Base-by-base conservation (phyloP, 1,139 yeast genomes). In the Eremothecium coryli region DNA sequence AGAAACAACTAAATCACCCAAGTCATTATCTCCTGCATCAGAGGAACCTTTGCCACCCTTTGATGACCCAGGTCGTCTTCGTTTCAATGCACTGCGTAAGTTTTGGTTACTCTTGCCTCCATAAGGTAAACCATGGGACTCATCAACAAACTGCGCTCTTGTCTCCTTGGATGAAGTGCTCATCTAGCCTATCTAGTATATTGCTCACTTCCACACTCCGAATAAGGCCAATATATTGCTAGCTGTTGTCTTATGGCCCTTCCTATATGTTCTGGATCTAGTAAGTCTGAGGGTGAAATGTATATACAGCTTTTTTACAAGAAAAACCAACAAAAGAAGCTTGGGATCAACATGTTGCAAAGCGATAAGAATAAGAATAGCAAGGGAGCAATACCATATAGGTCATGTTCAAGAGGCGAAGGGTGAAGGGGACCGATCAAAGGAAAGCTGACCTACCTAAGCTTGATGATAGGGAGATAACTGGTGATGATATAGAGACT, bases 331-430 rank as follows among this genome's bases (percentile, higher is more conserved):
- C n/a, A n/a, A n/a, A n/a, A n/a, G n/a, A n/a, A n/a, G n/a, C n/a
- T n/a, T n/a, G n/a, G n/a, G n/a, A n/a, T n/a, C n/a, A n/a, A n/a
- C n/a, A n/a, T n/a, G n/a, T n/a, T n/a, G n/a, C n/a, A n/a, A n/a
- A n/a, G n/a, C n/a, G n/a, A n/a, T n/a, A n/a, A n/a, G n/a, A n/a
- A n/a, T n/a, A n/a, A n/a, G n/a, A n/a, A n/a, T n/a, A n/a, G n/a
- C n/a, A n/a, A n/a, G n/a, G n/a, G n/a, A n/a, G n/a, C n/a, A n/a
- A n/a, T n/a, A n/a, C n/a, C n/a, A n/a, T n/a, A n/a, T n/a, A n/a
- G n/a, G 10, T 27, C n/a, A 55, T 55, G 61, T 56, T 56, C 38
- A 56, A 52, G 44, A 55, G 50, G 38, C 42, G 60, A 24, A 32
- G 34, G 2, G 43, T 48, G 11, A 44, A 45, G 22, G 39, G 42